Evolutionary conservation across 805 yeast species (phyloP), one percentile per base, ranked within the genome.

Genomic region (Pichia membranifaciens): DNA sequence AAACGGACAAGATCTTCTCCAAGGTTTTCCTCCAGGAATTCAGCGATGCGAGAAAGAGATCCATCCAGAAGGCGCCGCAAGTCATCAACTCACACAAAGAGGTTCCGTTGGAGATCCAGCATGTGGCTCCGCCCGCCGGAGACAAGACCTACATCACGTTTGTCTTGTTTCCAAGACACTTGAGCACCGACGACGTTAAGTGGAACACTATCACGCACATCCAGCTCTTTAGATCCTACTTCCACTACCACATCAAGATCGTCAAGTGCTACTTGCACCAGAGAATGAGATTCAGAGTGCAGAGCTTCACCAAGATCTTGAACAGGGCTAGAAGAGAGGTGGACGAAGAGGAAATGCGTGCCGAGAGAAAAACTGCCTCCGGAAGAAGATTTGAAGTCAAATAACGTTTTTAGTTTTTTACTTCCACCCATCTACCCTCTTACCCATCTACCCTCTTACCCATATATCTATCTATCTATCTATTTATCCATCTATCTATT

Each of bases 231-330:
- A 78, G 99, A 69, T 95, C 90, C 62, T 93, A 91, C 70, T 93
- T 93, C 84, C 99, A 93, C 67, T 93, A 91, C 69, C 99, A 93
- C 65, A 93, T 93, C 72, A 93, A 93, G 71, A 91, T 97, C 67
- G 89, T 96, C 51, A 93, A 93, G 74, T 98, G 99, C 32, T 93
- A 87, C 70, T 82, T 93, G 83, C 99, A 93, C 68, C 88, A 96
- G 44, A 83, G 99, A 74, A 93, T 93, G 99, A 81, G 99, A 68
- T 87, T 75, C 69, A 79, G 99, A 60, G 98, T 93, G 21, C 82
- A 85, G 57, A 93, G 95, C 59, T 93, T 90, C 72, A 78, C 90
- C 63, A 93, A 93, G 74, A 91, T 93, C 29, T 80, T 93, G 69
- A 93, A 93, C 72, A 79, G 99, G 62, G 99, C 99, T 28, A 89